A percentile compares a stretch with the other conserved stretches of the same genome.
These are phyloP conservation scores for Penicillium pulvis DNA, from an alignment of 495 filamentous ascomycete genomes.

Conservation along the genomic window DNA sequence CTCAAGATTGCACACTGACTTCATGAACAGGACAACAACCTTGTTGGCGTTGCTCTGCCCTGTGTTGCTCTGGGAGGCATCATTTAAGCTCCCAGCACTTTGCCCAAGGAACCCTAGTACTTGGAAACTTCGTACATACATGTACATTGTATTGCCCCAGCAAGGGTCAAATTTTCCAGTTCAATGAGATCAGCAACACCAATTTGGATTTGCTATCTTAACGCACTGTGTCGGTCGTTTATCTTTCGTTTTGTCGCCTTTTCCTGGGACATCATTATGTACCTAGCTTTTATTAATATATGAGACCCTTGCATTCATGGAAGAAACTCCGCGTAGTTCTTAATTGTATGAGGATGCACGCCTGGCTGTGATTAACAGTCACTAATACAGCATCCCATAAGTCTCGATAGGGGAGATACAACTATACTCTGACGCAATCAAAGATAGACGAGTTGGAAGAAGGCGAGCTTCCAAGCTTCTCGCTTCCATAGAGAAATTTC, in stretches of 20 bases:
- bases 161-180: constrained; percentile 12
- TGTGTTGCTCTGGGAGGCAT: constrained; percentile 46
- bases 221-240: constrained; percentile 20
- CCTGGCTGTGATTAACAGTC: too few relatives aligned
- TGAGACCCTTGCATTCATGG: background rate
- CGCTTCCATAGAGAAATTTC: too few relatives aligned
- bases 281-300: constrained; percentile 13
- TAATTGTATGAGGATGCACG: too few relatives aligned
- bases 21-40: constrained; percentile 27
- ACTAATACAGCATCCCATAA: too few relatives aligned
- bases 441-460: too few relatives aligned
- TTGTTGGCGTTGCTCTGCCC: constrained; percentile 47
- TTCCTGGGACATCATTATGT: constrained; percentile 16
- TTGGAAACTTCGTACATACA: constrained; percentile 9
- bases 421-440: too few relatives aligned
- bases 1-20: background rate
- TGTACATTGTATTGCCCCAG: constrained; percentile 16
- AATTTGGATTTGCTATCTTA: background rate
- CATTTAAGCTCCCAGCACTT: constrained; percentile 31
- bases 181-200: background rate
- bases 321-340: too few relatives aligned
- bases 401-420: too few relatives aligned
- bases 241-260: constrained; percentile 18
- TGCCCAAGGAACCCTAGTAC: background rate
- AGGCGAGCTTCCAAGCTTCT: too few relatives aligned